Base-by-base conservation (phyloP, 1,284 basidiomycete genomes). In the Cystobasidium slooffiae region DNA sequence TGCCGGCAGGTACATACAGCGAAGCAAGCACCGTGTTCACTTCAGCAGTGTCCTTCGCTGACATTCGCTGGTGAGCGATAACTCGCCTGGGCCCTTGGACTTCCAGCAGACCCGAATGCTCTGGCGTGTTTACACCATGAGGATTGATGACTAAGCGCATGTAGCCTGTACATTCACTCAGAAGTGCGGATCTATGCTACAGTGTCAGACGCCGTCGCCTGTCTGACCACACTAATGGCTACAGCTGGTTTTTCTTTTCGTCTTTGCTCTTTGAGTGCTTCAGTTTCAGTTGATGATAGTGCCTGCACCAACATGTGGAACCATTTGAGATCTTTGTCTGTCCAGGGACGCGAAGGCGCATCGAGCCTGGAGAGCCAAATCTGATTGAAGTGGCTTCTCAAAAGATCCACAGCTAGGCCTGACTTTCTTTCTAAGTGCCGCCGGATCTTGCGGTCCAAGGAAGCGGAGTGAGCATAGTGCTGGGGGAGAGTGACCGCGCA, bases 371-470 rank as follows among this genome's bases (percentile, higher is more conserved):
- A 85, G 5, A 89, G 86, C 76, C 97, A 85, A 58, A 91, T 85
- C 5, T 82, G 82, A 8, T 84, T 83, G 66, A 97, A 84, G 63
- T 91, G 88, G 20, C 85, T 85, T 14, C 94, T 89, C 49, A 99
- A 84, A 68, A 88, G 81, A 81, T 94, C 95, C 78, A 98, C 84
- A 0, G 94, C 94, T 55, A 96, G 82, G 70, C 88, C 88, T 0
- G 89, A 85, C 83, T 91, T 93, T 0, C 91, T 88, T 0, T 88
- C 80, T 10, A 92, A 82, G 47, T 86, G 86, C 80, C 91, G 93
- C 76, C 88, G 88, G 82, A 95, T 86, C 83, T 93, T 96, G 65
- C 92, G 89, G 81, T 98, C 96, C 72, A 98, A 86, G 68, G 88
- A 86, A n/a, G 89, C 85, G 10, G 86, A 87, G 75, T 90, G 86